Percentiles rank a stretch among this genome's conserved stretches.
Conservation (phyloP, 2,329 filamentous ascomycete species). For the Sporothrix pallida region DNA sequence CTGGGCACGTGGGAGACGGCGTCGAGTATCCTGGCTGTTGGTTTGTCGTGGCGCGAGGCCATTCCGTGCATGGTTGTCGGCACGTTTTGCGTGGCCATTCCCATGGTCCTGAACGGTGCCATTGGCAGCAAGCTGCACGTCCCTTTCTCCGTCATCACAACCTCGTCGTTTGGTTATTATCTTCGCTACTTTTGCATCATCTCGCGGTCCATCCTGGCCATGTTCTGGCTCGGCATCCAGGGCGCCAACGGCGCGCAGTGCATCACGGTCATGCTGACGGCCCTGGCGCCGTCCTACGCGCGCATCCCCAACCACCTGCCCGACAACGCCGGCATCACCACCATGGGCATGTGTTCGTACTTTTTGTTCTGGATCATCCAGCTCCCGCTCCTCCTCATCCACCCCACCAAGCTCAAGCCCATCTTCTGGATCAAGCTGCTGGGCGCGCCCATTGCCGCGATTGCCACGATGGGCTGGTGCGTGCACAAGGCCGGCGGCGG, state of each 20-base stretch:
- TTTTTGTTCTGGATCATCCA: constrained; percentile 50
- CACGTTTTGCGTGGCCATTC: constrained; percentile 62
- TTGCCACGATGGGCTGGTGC: constrained; percentile 68
- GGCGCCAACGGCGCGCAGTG: constrained; percentile 55
- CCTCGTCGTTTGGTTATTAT: constrained; percentile 55
- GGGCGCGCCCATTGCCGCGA: constrained; percentile 62
- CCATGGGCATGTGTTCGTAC: constrained; percentile 47
- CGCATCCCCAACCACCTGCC: constrained; percentile 48
- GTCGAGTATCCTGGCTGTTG: constrained; percentile 39
- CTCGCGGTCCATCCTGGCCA: constrained; percentile 48
- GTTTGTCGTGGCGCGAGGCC: constrained; percentile 51
- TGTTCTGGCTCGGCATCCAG: constrained; percentile 49
- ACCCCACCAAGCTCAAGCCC: constrained; percentile 35
- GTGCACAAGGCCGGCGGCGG: constrained; percentile 63
- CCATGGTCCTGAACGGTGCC: constrained; percentile 56
- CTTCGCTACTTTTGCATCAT: constrained; percentile 52
- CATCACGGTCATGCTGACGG: constrained; percentile 43
- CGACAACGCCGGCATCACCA: constrained; percentile 48
- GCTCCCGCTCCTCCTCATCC: constrained; percentile 40
- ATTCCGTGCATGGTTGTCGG: constrained; percentile 62
- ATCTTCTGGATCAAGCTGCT: constrained; percentile 57
- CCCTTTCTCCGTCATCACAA: constrained; percentile 54
- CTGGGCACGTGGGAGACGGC: constrained; percentile 42
- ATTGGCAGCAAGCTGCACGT: constrained; percentile 55
- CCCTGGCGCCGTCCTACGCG: constrained; percentile 45